A percentile compares a stretch with the other conserved stretches of the same genome.
Conservation (phyloP, 2,329 filamentous ascomycete species). For the Penicillium verrucosum region DNA sequence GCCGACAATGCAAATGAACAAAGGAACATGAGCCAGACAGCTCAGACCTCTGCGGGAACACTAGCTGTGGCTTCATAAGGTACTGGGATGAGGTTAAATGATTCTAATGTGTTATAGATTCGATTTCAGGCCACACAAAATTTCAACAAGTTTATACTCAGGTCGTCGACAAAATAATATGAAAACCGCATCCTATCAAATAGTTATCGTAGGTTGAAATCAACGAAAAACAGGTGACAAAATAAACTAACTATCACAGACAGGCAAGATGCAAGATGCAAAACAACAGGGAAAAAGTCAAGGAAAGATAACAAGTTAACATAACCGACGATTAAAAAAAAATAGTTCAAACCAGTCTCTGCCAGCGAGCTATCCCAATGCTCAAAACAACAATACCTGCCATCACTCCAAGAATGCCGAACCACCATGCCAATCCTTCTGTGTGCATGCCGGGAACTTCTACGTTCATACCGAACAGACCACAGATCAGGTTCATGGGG, state of each 20-base stretch:
- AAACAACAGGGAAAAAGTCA: background rate
- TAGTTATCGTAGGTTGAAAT: background rate
- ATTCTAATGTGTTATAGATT: no score
- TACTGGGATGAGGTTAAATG: no score
- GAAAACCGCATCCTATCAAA: background rate
- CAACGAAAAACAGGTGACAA: background rate
- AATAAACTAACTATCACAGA: background rate
- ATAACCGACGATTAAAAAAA: background rate
- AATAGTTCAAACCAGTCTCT: slow-evolving; percentile 37
- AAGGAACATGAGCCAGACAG: no score
- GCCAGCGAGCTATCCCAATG: slow-evolving; percentile 40
- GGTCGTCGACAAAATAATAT: background rate
- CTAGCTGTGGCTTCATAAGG: no score
- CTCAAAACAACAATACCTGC: slow-evolving; percentile 40
- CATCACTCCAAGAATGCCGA: slow-evolving; percentile 49
- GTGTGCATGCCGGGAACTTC: slow-evolving; percentile 42
- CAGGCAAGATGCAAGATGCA: background rate
- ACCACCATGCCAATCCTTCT: slow-evolving; percentile 46
- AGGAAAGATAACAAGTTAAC: background rate
- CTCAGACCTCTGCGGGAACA: no score
- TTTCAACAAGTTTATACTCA: background rate
- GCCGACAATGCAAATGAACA: no score
- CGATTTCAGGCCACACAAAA: no score
- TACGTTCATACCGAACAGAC: slow-evolving; percentile 54
- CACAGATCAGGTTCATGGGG: slow-evolving; percentile 85